A percentile compares a stretch with the other conserved stretches of the same genome.
Conservation (phyloP, 345 rosid species). For the Jatropha curcas region DNA sequence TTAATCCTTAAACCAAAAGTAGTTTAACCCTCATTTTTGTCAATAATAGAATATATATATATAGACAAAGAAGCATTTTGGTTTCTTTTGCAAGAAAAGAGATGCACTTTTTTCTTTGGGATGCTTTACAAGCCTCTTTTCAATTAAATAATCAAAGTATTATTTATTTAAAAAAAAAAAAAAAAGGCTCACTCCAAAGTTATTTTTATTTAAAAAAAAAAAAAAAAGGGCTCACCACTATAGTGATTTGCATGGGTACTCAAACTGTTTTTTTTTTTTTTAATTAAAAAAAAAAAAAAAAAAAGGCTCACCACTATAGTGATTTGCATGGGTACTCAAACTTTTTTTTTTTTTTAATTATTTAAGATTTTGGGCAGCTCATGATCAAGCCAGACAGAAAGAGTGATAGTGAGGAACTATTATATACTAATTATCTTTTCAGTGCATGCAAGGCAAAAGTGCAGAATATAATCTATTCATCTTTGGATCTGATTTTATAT, state of each 20-base stretch:
- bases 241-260: conserved; percentile 19
- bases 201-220: neutral
- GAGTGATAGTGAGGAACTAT: too few species aligned
- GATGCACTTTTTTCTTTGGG: conserved; percentile 50
- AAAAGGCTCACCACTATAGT: neutral
- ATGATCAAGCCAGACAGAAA: neutral
- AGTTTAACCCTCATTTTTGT: conserved; percentile 23
- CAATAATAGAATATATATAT: conserved; percentile 35
- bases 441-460: neutral
- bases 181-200: too few species aligned
- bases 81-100: conserved; percentile 39
- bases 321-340: conserved; percentile 10
- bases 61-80: conserved; percentile 49
- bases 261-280: neutral
- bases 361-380: too few species aligned
- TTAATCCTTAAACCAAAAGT: conserved; percentile 30
- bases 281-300: conserved; percentile 11
- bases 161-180: neutral
- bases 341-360: neutral
- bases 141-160: conserved; percentile 20
- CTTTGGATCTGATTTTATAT: neutral
- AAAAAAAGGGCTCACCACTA: neutral
- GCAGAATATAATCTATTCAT: conserved; percentile 7
- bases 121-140: conserved; percentile 57
- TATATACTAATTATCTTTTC: neutral